Evolutionary conservation across 306 rosid genomes (phyloP).

Genomic region (Pueraria montana): DNA sequence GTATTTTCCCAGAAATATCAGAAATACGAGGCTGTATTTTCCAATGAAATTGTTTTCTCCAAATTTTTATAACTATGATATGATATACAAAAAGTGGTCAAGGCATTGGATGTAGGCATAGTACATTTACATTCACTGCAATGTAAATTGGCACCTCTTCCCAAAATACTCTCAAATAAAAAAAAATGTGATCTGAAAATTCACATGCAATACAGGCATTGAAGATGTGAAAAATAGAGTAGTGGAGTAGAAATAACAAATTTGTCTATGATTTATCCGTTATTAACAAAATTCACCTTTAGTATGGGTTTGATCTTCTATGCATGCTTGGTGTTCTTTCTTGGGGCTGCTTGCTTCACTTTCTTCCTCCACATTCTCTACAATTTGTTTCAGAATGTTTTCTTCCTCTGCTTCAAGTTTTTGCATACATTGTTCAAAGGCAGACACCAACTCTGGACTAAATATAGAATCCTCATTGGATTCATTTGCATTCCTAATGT

Average conservation of each 20-base stretch:
- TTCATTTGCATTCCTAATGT: slow-evolving; percentile 43
- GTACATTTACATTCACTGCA: slow-evolving; percentile 33
- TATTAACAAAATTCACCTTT: slow-evolving; percentile 18
- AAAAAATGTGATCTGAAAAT: not conserved
- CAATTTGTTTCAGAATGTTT: slow-evolving; percentile 54
- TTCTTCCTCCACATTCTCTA: slow-evolving; percentile 56
- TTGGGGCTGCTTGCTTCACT: slow-evolving; percentile 24
- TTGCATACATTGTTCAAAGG: slow-evolving; percentile 58
- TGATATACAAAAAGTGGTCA: slow-evolving; percentile 25
- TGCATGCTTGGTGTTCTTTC: slow-evolving; percentile 16
- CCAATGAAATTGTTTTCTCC: not conserved
- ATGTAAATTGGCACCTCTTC: slow-evolving; percentile 25
- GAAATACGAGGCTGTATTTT: not conserved
- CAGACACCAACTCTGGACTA: slow-evolving; percentile 63
- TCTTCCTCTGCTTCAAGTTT: slow-evolving; percentile 63
- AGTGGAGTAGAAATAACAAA: slow-evolving; percentile 23
- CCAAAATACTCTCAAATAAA: not conserved
- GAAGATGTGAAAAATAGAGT: slow-evolving; percentile 20
- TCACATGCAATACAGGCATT: slow-evolving; percentile 31
- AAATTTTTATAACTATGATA: not conserved
- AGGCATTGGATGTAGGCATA: slow-evolving; percentile 2
- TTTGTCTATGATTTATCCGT: slow-evolving; percentile 5
- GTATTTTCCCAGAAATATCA: not conserved
- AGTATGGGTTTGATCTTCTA: slow-evolving; percentile 22
- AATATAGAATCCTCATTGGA: slow-evolving; percentile 48